Conservation (phyloP, 2,329 filamentous ascomycete genomes). For the Fusarium domesticum region DNA sequence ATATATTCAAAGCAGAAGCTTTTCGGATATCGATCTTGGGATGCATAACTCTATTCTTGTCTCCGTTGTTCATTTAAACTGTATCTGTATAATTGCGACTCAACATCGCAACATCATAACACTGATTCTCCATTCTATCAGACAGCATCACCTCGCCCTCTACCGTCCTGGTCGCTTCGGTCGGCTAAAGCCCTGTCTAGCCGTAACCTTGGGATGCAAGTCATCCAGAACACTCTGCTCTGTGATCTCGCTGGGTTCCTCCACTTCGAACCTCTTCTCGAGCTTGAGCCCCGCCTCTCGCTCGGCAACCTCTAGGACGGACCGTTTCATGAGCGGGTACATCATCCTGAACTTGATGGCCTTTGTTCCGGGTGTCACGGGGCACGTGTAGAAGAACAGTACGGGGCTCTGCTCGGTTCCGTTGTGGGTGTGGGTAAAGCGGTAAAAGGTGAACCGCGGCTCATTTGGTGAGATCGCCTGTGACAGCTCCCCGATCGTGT, state of each 20-base stretch:
- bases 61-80: background rate
- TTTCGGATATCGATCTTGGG: no score
- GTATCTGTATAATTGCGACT: background rate
- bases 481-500: slow-evolving; percentile 57
- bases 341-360: slow-evolving; percentile 81
- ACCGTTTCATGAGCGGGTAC: slow-evolving; percentile 69
- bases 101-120: no score
- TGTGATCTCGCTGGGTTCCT: slow-evolving; percentile 67
- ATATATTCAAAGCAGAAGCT: no score
- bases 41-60: no score
- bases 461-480: slow-evolving; percentile 61
- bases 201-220: slow-evolving; percentile 63
- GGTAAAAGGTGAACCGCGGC: slow-evolving; percentile 77
- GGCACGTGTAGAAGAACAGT: slow-evolving; percentile 82
- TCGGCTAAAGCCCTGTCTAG: slow-evolving; percentile 68
- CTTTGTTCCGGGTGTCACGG: slow-evolving; percentile 60
- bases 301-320: slow-evolving; percentile 64
- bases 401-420: slow-evolving; percentile 56
- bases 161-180: slow-evolving; percentile 75
- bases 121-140: no score
- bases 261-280: slow-evolving; percentile 68
- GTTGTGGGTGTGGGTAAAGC: slow-evolving; percentile 57
- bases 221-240: slow-evolving; percentile 63
- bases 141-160: slow-evolving; percentile 8
- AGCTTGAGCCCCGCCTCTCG: slow-evolving; percentile 62